These are phyloP conservation scores for Cornus kousa DNA, from an alignment of 148 eudicot species.

Conservation along the genomic window DNA sequence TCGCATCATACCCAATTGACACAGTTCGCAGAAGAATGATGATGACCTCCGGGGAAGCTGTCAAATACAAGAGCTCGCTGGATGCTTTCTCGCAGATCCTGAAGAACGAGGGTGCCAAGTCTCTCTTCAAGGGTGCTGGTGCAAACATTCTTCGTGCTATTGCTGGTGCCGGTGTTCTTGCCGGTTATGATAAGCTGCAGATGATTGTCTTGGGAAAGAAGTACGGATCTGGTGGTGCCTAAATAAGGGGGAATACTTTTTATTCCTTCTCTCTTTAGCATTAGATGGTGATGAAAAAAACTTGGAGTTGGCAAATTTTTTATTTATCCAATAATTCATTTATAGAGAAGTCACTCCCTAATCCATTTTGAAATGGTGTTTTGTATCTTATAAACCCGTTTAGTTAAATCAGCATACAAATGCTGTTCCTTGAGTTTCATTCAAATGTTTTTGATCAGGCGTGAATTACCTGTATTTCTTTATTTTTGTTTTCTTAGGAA, in stretches of 20 bases:
- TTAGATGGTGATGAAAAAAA: slow-evolving; percentile 5
- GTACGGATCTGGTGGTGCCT: slow-evolving; percentile 46
- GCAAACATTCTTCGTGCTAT: slow-evolving; percentile 63
- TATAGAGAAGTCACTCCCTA: background rate
- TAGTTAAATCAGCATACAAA: background rate
- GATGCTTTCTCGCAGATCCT: slow-evolving; percentile 50
- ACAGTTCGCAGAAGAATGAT: slow-evolving; percentile 67
- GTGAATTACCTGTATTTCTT: background rate
- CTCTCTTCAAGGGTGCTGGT: slow-evolving; percentile 61
- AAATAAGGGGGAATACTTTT: background rate
- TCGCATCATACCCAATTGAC: slow-evolving; percentile 56
- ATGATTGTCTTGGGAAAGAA: slow-evolving; percentile 53
- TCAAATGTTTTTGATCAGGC: background rate
- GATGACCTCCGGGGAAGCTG: slow-evolving; percentile 66
- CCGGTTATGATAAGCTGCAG: slow-evolving; percentile 64
- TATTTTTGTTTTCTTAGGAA: slow-evolving; percentile 3
- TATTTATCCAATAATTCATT: background rate
- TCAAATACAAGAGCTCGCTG: slow-evolving; percentile 54
- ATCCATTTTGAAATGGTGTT: slow-evolving; percentile 3
- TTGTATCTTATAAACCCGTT: background rate
- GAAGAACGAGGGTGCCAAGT: slow-evolving; percentile 56
- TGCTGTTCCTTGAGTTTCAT: background rate
- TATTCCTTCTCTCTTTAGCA: background rate
- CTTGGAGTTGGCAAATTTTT: background rate
- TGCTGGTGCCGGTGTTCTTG: slow-evolving; percentile 65